Evolutionary conservation across 164 flowering plant species (phyloP).

Genomic region (Magnolia sinica): DNA sequence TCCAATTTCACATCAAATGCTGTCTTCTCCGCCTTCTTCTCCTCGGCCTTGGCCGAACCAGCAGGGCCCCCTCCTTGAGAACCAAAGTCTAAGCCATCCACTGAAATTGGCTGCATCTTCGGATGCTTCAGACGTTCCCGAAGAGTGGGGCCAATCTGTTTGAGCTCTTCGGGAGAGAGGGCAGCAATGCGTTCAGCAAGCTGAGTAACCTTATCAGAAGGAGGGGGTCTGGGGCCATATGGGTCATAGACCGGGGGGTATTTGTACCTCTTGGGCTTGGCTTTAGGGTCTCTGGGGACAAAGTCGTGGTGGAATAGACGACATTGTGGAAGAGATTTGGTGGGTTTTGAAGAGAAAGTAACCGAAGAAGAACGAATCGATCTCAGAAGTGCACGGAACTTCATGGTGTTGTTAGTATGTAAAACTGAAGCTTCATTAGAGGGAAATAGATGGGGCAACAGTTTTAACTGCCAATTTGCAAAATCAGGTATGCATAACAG

Average conservation of each 20-base stretch:
- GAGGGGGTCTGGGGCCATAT: constrained; percentile 79
- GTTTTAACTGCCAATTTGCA: not conserved
- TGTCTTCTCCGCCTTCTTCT: constrained; percentile 72
- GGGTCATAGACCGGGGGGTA: constrained; percentile 74
- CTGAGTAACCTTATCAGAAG: constrained; percentile 62
- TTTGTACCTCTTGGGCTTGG: constrained; percentile 65
- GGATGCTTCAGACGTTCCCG: constrained; percentile 50
- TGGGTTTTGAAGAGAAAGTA: constrained; percentile 18
- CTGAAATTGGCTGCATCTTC: constrained; percentile 47
- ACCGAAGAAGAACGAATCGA: constrained; percentile 13
- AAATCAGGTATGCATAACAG: not conserved
- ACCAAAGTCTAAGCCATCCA: constrained; percentile 61
- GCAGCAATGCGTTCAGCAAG: constrained; percentile 78
- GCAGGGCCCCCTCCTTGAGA: constrained; percentile 35
- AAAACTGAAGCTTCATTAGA: constrained; percentile 5
- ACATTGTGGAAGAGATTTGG: constrained; percentile 29
- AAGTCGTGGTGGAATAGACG: constrained; percentile 59
- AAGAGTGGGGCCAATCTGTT: constrained; percentile 55
- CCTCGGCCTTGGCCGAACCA: constrained; percentile 46
- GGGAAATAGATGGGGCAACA: not conserved
- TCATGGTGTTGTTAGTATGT: constrained; percentile 34
- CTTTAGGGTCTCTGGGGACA: constrained; percentile 62
- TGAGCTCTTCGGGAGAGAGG: constrained; percentile 62
- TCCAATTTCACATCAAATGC: constrained; percentile 82
- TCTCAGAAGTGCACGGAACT: constrained; percentile 31